Percentiles rank a stretch among this genome's conserved stretches.
Conservation (phyloP, 306 rosid genomes). For the Citrullus colocynthis region DNA sequence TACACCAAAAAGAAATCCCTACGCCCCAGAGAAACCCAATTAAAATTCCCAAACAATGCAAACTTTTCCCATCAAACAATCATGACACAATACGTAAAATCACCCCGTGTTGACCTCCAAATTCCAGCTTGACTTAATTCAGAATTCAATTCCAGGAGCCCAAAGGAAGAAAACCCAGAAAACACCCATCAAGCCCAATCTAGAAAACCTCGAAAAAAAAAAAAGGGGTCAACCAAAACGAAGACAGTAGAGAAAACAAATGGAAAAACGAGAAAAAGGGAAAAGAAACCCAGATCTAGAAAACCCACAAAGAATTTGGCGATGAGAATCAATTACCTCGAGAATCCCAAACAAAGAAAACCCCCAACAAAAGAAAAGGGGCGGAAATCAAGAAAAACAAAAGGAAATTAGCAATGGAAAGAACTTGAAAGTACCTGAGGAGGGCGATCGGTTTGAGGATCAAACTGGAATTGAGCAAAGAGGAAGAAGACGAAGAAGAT, state of each 20-base stretch:
- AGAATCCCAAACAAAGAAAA: background rate
- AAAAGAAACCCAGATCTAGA: background rate
- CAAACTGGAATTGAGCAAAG: no score
- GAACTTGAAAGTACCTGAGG: constrained; percentile 1
- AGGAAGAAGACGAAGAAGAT: background rate
- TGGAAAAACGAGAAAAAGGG: background rate
- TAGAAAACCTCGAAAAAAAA: background rate
- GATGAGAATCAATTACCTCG: background rate
- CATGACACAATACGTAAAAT: background rate
- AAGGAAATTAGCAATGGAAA: background rate
- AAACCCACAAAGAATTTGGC: background rate
- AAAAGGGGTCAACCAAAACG: background rate
- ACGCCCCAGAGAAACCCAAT: background rate
- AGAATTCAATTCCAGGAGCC: background rate
- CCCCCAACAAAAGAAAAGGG: background rate
- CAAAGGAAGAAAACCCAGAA: background rate
- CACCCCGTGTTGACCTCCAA: background rate
- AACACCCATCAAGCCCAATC: background rate
- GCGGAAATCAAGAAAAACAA: background rate
- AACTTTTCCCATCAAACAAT: background rate
- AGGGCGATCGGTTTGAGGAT: background rate
- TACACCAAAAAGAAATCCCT: background rate
- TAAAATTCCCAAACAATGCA: background rate
- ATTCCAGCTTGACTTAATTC: background rate
- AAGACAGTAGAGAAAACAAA: background rate